phyloP scores from a whole-genome alignment of 495 filamentous ascomycete species.

The Gamarada debralockiae region DNA sequence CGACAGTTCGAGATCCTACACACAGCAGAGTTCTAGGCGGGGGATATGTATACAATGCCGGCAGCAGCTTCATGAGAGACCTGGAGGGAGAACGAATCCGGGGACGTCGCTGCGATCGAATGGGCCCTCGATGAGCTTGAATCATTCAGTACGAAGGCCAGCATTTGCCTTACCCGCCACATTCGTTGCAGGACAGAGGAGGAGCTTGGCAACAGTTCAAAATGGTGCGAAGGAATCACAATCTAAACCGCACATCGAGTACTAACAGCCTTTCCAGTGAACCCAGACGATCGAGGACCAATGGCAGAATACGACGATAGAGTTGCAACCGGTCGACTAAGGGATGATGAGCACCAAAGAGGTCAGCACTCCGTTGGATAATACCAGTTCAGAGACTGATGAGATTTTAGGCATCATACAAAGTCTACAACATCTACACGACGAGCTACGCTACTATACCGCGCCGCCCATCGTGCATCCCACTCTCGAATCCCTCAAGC shows the following conservation, averaged over 20 bases:
- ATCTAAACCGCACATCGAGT: not conserved
- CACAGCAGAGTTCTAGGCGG: not conserved
- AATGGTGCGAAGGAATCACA: conserved; percentile 16
- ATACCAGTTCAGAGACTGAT: conserved; percentile 6
- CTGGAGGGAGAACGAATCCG: not conserved
- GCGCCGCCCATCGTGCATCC: conserved; percentile 74
- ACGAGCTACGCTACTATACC: conserved; percentile 71
- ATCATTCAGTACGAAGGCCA: not conserved
- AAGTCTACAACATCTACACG: conserved; percentile 81
- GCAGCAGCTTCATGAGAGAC: conserved; percentile 3
- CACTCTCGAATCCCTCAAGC: conserved; percentile 64
- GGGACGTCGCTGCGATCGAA: not conserved
- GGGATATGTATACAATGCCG: conserved; percentile 15
- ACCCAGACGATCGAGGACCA: conserved; percentile 51
- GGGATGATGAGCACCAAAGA: conserved; percentile 88
- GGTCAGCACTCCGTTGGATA: conserved; percentile 44
- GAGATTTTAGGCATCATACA: conserved; percentile 69
- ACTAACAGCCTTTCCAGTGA: conserved; percentile 8
- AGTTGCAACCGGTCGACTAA: conserved; percentile 64
- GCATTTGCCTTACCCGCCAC: conserved; percentile 7
- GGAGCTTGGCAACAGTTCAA: conserved; percentile 21
- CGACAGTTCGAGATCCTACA: not conserved
- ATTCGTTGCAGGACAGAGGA: conserved; percentile 23
- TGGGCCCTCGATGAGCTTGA: not conserved
- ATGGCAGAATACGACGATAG: conserved; percentile 82